A percentile compares a stretch with the other conserved stretches of the same genome.
phyloP scores from a whole-genome alignment of 2,329 filamentous ascomycete species.

The Ophiostoma angusticollis region DNA sequence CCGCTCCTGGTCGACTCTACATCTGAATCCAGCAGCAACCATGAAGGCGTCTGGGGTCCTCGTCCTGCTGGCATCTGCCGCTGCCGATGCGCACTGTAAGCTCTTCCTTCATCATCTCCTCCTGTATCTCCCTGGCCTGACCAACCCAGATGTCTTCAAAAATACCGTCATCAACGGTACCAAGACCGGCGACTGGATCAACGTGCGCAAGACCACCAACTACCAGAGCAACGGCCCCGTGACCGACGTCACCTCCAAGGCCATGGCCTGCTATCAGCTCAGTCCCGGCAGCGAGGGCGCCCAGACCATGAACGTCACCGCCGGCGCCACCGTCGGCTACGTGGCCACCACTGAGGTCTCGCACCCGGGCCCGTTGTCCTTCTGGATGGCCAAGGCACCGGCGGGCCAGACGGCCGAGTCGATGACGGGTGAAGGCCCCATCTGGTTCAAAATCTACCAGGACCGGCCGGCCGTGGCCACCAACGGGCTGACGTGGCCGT shows the following conservation, averaged over 20 bases:
- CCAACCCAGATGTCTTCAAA: slow-evolving; percentile 30
- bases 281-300: slow-evolving; percentile 27
- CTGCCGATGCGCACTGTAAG: slow-evolving; percentile 28
- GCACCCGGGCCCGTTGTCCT: slow-evolving; percentile 27
- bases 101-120: no score
- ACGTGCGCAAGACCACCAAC: slow-evolving; percentile 35
- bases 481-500: slow-evolving; percentile 27
- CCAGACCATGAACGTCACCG: slow-evolving; percentile 29
- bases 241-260: slow-evolving; percentile 31
- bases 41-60: slow-evolving; percentile 18
- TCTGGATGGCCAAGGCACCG: slow-evolving; percentile 29
- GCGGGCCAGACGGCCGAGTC: slow-evolving; percentile 23
- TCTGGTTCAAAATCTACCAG: slow-evolving; percentile 32
- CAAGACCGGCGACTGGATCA: slow-evolving; percentile 30
- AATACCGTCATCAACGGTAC: slow-evolving; percentile 22
- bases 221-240: slow-evolving; percentile 37
- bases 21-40: slow-evolving; percentile 1
- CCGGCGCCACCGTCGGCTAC: slow-evolving; percentile 30
- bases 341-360: slow-evolving; percentile 26
- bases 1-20: neutral
- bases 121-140: no score
- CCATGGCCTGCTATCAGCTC: slow-evolving; percentile 39
- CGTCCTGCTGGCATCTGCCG: slow-evolving; percentile 14
- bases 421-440: slow-evolving; percentile 26
- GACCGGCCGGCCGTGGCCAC: slow-evolving; percentile 23